phyloP scores from a whole-genome alignment of 2,329 filamentous ascomycete species.

The Fusarium verticillioides region DNA sequence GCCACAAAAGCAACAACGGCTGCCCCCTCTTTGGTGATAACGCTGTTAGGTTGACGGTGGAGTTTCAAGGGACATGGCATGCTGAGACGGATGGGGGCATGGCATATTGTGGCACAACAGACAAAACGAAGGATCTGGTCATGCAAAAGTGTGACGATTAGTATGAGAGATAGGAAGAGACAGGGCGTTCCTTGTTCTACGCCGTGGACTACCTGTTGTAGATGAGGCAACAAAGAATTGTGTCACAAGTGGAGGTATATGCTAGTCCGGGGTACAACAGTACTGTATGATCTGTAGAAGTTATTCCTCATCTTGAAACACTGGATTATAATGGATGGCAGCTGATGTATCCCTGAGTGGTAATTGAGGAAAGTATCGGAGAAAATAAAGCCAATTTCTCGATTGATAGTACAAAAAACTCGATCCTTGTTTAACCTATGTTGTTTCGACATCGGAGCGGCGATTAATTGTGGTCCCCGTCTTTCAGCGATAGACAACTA shows the following conservation, averaged over 20 bases:
- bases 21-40: not conserved
- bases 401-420: conserved; percentile 8
- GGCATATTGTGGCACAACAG: conserved; percentile 1
- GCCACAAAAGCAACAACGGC: not conserved
- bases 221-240: conserved; percentile 21
- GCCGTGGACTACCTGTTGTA: conserved; percentile 12
- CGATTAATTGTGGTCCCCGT: conserved; percentile 7
- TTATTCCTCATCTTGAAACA: not conserved
- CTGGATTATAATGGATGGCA: not conserved
- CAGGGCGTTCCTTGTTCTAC: conserved; percentile 27
- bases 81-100: conserved; percentile 17
- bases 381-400: not conserved
- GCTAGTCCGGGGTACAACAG: not conserved
- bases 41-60: not conserved
- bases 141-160: not conserved
- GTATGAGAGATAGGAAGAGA: conserved; percentile 5
- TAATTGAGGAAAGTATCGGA: not conserved
- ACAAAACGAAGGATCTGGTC: not conserved
- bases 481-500: conserved; percentile 12
- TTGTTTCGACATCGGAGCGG: conserved; percentile 20
- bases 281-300: not conserved
- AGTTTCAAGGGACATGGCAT: not conserved
- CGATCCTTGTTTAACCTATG: conserved; percentile 18
- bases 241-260: conserved; percentile 1
- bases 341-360: not conserved